Conservation (phyloP, 2,329 filamentous ascomycete genomes). For the Bipolaris oryzae region DNA sequence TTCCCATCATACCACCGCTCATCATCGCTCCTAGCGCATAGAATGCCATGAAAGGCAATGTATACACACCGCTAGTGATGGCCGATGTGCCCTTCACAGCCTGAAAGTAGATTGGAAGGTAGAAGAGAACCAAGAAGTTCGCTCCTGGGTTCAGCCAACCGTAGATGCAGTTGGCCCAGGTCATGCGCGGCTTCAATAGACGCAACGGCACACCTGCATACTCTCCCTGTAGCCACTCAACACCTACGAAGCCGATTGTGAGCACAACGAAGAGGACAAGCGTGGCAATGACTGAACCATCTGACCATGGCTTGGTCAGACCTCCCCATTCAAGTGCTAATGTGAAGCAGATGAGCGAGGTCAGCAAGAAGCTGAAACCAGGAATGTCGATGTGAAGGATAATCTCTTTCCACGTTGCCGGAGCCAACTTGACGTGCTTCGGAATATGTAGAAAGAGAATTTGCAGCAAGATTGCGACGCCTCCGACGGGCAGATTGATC, state of each 20-base stretch:
- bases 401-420: neutral
- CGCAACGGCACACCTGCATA: too few species aligned
- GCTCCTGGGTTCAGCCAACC: too few species aligned
- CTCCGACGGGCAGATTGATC: neutral
- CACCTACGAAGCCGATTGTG: too few species aligned
- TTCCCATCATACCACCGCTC: neutral
- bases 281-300: neutral
- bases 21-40: neutral
- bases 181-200: too few species aligned
- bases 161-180: too few species aligned
- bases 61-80: neutral
- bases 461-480: neutral
- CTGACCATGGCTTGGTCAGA: neutral
- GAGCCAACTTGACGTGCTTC: neutral
- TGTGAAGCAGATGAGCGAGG: neutral
- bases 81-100: neutral
- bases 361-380: neutral
- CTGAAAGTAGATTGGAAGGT: neutral
- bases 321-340: neutral
- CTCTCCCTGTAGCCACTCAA: too few species aligned
- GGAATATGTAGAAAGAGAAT: constrained; percentile 39
- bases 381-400: neutral
- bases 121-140: too few species aligned
- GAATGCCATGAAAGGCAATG: neutral
- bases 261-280: neutral